A percentile compares a stretch with the other conserved stretches of the same genome.
phyloP scores from a whole-genome alignment of 441 rosid genomes.

The Aquilaria agallochum region DNA sequence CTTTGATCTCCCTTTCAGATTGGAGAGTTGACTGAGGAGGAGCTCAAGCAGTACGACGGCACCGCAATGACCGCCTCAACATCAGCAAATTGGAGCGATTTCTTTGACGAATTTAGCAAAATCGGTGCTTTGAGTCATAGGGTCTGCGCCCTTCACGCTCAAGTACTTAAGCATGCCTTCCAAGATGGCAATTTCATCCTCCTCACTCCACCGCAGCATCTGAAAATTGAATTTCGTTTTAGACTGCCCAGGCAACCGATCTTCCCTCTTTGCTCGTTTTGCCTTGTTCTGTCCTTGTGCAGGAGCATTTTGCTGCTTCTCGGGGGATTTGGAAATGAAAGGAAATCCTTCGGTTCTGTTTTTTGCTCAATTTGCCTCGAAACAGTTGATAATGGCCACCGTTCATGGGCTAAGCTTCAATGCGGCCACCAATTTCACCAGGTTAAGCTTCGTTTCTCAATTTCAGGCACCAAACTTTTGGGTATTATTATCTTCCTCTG shows the following conservation, averaged over 20 bases:
- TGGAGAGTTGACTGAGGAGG: conserved; percentile 80
- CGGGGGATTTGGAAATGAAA: conserved; percentile 8
- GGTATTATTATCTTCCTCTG: too few relatives aligned
- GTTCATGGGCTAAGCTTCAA: too few relatives aligned
- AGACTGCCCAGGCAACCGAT: conserved; percentile 3
- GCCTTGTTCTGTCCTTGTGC: conserved; percentile 11
- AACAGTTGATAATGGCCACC: too few relatives aligned
- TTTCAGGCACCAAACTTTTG: too few relatives aligned
- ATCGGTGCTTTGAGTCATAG: conserved; percentile 21
- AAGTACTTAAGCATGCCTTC: conserved; percentile 34
- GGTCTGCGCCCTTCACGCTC: conserved; percentile 27
- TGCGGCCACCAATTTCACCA: too few relatives aligned
- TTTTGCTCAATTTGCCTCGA: too few relatives aligned
- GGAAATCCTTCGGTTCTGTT: too few relatives aligned
- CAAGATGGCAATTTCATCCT: conserved; percentile 35
- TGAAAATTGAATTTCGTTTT: conserved; percentile 27
- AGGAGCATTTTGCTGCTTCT: conserved; percentile 15
- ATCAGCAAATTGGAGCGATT: conserved; percentile 25
- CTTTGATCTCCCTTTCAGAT: conserved; percentile 80
- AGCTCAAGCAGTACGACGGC: conserved; percentile 80
- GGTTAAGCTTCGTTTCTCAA: too few relatives aligned
- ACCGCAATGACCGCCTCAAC: conserved; percentile 23
- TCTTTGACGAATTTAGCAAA: conserved; percentile 31
- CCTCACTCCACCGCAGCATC: conserved; percentile 30
- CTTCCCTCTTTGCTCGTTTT: conserved; percentile 26